Conservation (phyloP, 1,139 yeast species). For the Candida freyschussii region DNA sequence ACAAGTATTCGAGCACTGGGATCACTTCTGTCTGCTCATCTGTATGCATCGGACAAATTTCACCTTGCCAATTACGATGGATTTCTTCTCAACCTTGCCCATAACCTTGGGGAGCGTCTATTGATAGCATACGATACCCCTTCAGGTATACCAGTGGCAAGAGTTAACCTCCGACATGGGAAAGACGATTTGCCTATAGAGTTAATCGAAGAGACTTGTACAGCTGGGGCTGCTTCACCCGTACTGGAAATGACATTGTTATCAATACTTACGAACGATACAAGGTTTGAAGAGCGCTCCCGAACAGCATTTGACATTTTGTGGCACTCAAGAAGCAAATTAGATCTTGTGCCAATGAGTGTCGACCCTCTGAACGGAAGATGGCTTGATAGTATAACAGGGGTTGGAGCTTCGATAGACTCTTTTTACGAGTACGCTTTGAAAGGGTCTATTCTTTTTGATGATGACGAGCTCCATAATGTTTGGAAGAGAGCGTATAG, state of each 20-base stretch:
- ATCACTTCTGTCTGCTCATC: conserved; percentile 71
- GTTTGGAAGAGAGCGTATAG: conserved; percentile 59
- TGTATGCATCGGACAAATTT: conserved; percentile 63
- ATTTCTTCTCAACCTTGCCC: conserved; percentile 60
- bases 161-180: conserved; percentile 60
- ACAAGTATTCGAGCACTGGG: conserved; percentile 77
- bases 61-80: conserved; percentile 56
- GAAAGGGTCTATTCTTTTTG: conserved; percentile 67
- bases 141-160: conserved; percentile 64
- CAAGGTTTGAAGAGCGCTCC: conserved; percentile 60
- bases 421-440: conserved; percentile 88
- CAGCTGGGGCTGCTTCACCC: conserved; percentile 84
- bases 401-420: conserved; percentile 92
- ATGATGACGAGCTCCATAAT: conserved; percentile 54
- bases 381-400: conserved; percentile 63
- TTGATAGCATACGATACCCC: conserved; percentile 62
- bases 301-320: conserved; percentile 60
- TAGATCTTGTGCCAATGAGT: conserved; percentile 75
- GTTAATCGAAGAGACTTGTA: conserved; percentile 58
- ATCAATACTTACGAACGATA: conserved; percentile 69
- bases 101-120: conserved; percentile 64
- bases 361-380: conserved; percentile 54
- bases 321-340: conserved; percentile 61
- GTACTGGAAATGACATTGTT: conserved; percentile 73
- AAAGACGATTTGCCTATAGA: conserved; percentile 33